These are phyloP conservation scores for Umbellularia californica DNA, from an alignment of 164 flowering plant genomes.

Conservation along the genomic window DNA sequence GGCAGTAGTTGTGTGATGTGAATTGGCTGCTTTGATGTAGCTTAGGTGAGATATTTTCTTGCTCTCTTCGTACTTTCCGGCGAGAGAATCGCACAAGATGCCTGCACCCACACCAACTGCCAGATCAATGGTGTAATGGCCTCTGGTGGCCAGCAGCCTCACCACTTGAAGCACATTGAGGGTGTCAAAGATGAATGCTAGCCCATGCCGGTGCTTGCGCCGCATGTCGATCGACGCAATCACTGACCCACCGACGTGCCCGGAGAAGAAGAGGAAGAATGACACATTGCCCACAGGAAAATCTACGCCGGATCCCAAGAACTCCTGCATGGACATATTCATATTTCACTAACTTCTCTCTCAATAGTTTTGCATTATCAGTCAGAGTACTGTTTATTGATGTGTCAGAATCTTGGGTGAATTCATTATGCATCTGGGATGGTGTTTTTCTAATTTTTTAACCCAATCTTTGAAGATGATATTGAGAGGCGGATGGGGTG, in stretches of 20 bases:
- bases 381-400: no score
- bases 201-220: slow-evolving; percentile 56
- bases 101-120: slow-evolving; percentile 92
- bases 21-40: neutral
- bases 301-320: slow-evolving; percentile 85
- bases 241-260: slow-evolving; percentile 88
- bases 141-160: slow-evolving; percentile 73
- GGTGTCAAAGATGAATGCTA: slow-evolving; percentile 62
- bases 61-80: slow-evolving; percentile 66
- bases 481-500: no score
- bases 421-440: no score
- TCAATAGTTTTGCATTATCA: no score
- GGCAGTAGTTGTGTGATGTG: no score
- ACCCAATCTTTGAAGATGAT: no score
- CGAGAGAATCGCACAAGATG: slow-evolving; percentile 64
- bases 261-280: slow-evolving; percentile 87
- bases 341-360: no score
- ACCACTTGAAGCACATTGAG: slow-evolving; percentile 65
- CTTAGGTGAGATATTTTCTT: slow-evolving; percentile 22
- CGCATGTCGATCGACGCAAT: slow-evolving; percentile 89
- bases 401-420: no score
- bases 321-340: slow-evolving; percentile 44
- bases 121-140: slow-evolving; percentile 90
- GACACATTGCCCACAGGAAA: slow-evolving; percentile 97
- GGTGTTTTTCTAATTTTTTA: no score